Conservation (phyloP, 345 rosid genomes). For the Bretschneidera sinensis region DNA sequence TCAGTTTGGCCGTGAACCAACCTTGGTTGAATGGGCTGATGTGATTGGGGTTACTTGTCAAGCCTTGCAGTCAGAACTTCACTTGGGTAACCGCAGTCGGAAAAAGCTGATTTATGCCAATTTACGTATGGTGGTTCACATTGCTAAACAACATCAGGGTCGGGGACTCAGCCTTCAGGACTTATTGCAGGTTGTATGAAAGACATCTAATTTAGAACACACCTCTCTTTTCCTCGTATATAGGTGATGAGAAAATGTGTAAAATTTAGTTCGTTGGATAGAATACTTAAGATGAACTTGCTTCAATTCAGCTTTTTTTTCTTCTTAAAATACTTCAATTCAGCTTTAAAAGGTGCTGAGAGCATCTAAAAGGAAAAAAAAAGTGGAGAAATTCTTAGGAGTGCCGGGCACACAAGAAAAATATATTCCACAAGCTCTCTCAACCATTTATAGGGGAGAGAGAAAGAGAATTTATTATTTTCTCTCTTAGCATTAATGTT, state of each 20-base stretch:
- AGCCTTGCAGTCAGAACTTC: conserved; percentile 61
- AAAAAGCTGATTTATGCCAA: conserved; percentile 71
- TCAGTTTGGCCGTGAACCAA: conserved; percentile 73
- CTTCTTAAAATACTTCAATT: too few species aligned
- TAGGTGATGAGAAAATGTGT: neutral
- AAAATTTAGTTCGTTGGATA: neutral
- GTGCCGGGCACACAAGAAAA: too few species aligned
- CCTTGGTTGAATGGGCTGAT: conserved; percentile 74
- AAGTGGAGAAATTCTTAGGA: too few species aligned
- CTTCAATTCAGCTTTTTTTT: too few species aligned
- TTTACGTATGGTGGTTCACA: conserved; percentile 76
- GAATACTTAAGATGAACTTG: neutral
- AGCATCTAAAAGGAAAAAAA: too few species aligned
- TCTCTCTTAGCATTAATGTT: too few species aligned
- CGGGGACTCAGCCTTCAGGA: conserved; percentile 83
- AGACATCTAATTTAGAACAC: too few species aligned
- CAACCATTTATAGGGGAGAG: too few species aligned
- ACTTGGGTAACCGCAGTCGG: conserved; percentile 51
- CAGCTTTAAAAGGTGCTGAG: too few species aligned
- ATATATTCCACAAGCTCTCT: too few species aligned
- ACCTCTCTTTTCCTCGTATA: neutral
- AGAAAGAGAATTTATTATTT: too few species aligned
- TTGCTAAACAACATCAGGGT: conserved; percentile 74
- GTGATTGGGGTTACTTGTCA: conserved; percentile 54
- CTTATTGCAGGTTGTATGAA: conserved; percentile 56